phyloP scores from a whole-genome alignment of 1,139 yeast species.

The Suhomyces bolitotheri region DNA sequence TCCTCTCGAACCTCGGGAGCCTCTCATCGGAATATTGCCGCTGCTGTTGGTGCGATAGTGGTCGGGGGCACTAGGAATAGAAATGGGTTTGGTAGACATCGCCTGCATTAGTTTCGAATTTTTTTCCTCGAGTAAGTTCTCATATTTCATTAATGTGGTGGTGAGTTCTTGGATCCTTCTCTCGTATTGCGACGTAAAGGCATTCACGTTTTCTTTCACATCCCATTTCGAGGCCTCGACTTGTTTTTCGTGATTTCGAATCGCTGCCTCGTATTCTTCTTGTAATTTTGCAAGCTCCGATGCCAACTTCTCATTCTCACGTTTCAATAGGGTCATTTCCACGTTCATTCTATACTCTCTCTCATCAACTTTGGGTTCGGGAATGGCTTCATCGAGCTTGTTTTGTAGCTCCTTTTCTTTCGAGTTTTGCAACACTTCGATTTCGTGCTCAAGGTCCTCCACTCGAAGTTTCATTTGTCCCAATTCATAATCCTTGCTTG shows the following conservation, averaged over 20 bases:
- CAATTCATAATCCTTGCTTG: slow-evolving; percentile 29
- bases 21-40: slow-evolving; percentile 11
- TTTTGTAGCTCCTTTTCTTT: not conserved
- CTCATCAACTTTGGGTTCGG: slow-evolving; percentile 17
- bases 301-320: slow-evolving; percentile 20
- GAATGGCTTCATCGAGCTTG: not conserved
- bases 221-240: slow-evolving; percentile 29
- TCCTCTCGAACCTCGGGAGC: slow-evolving; percentile 10
- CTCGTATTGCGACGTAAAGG: slow-evolving; percentile 17
- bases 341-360: slow-evolving; percentile 21
- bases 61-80: slow-evolving; percentile 31
- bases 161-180: slow-evolving; percentile 34
- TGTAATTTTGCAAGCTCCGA: slow-evolving; percentile 20
- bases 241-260: slow-evolving; percentile 26
- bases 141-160: slow-evolving; percentile 33
- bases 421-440: not conserved
- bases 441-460: slow-evolving; percentile 13
- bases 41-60: slow-evolving; percentile 6
- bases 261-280: slow-evolving; percentile 19
- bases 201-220: slow-evolving; percentile 14
- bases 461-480: slow-evolving; percentile 19
- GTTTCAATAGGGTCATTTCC: slow-evolving; percentile 22
- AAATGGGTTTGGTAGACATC: slow-evolving; percentile 44
- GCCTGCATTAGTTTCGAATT: slow-evolving; percentile 37
- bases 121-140: slow-evolving; percentile 39